Percentiles rank a stretch among this genome's conserved stretches.
These are phyloP conservation scores for Spongospora subterranea DNA, from an alignment of 208 protist genomes.

Conservation along the genomic window DNA sequence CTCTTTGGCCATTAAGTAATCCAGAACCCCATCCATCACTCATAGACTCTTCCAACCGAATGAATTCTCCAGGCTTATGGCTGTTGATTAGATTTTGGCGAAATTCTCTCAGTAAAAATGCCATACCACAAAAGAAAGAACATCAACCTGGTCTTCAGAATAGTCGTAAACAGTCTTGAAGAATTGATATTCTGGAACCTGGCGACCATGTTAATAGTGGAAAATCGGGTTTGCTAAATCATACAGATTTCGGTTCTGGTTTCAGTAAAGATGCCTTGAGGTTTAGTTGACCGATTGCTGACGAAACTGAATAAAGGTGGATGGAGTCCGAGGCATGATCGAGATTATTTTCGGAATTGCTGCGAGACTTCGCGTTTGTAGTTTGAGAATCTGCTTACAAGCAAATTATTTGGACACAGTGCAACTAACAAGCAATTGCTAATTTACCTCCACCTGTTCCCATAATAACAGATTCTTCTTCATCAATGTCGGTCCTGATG, in stretches of 20 bases:
- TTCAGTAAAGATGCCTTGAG: not conserved
- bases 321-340: constrained; percentile 1
- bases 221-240: not conserved
- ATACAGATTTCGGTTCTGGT: not conserved
- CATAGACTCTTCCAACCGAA: not conserved
- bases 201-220: not conserved
- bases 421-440: no score
- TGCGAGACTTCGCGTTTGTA: no score
- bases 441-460: no score
- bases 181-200: not conserved
- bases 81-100: not conserved
- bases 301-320: not conserved
- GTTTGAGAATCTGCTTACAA: no score
- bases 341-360: no score
- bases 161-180: not conserved
- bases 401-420: no score
- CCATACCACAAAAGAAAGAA: constrained; percentile 35
- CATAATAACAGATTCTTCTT: not conserved
- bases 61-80: constrained; percentile 26
- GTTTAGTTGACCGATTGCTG: not conserved
- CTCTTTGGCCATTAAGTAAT: not conserved
- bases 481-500: not conserved
- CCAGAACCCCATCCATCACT: constrained; percentile 3
- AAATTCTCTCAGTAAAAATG: not conserved
- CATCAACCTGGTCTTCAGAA: constrained; percentile 17